Conservation (phyloP, 768 basidiomycete species). For the Collybia sordida region DNA sequence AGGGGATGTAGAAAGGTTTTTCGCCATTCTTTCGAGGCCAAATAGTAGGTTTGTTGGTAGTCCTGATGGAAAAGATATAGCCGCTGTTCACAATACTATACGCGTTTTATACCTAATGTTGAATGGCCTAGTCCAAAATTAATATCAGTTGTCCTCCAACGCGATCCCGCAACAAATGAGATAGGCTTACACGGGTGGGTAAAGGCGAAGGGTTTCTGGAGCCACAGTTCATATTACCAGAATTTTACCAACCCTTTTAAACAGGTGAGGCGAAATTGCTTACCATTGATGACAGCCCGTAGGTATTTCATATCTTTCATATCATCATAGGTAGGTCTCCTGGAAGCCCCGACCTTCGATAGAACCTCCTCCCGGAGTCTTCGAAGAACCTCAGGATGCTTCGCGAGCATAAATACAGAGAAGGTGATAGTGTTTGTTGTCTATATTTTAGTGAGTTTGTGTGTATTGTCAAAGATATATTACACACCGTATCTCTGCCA, state of each 20-base stretch:
- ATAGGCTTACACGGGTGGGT: slow-evolving; percentile 31
- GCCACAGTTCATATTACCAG: too few species aligned
- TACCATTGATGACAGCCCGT: slow-evolving; percentile 36
- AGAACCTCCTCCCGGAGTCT: slow-evolving; percentile 43
- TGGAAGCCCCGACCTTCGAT: slow-evolving; percentile 32
- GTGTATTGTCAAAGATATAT: too few species aligned
- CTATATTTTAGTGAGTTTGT: slow-evolving; percentile 12
- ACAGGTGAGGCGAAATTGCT: background rate
- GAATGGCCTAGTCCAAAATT: slow-evolving; percentile 17
- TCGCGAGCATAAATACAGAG: slow-evolving; percentile 41
- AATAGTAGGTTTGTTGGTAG: slow-evolving; percentile 25
- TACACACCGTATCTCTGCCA: slow-evolving; percentile 52
- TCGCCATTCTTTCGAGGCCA: slow-evolving; percentile 23
- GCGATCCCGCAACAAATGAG: background rate
- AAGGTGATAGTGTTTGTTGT: slow-evolving; percentile 42
- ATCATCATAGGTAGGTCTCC: slow-evolving; percentile 41
- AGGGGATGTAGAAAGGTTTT: slow-evolving; percentile 37
- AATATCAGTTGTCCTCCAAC: background rate
- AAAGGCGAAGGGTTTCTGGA: slow-evolving; percentile 44
- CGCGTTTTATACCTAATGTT: slow-evolving; percentile 21
- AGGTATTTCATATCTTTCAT: slow-evolving; percentile 48
- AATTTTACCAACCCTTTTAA: background rate
- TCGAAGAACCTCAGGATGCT: slow-evolving; percentile 38
- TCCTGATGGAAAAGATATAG: slow-evolving; percentile 6
- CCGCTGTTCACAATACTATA: background rate